phyloP scores from a whole-genome alignment of 2,329 filamentous ascomycete species.

The Colletotrichum agaves region DNA sequence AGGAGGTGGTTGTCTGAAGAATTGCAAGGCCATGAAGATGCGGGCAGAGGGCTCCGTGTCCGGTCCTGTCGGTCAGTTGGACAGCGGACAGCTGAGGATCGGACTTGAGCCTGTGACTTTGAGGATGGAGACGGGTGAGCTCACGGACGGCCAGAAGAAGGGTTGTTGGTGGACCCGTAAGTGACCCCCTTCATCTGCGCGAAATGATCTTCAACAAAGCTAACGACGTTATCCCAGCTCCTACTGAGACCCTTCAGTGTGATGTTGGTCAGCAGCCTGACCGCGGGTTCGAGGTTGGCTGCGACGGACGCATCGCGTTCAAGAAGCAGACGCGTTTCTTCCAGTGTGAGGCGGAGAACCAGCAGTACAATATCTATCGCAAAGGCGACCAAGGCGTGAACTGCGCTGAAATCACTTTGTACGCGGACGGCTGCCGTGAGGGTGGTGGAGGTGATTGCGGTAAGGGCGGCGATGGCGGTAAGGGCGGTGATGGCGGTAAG shows the following conservation, averaged over 20 bases:
- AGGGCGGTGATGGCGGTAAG: not conserved
- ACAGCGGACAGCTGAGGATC: constrained; percentile 70
- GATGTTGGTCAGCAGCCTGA: constrained; percentile 63
- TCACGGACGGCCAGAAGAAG: constrained; percentile 65
- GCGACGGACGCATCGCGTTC: constrained; percentile 62
- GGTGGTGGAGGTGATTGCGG: not conserved
- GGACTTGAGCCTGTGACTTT: constrained; percentile 58
- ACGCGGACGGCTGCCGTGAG: constrained; percentile 50
- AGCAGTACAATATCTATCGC: constrained; percentile 67
- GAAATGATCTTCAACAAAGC: not conserved
- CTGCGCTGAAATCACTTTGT: constrained; percentile 61
- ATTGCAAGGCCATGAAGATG: constrained; percentile 59
- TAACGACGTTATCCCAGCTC: constrained; percentile 47
- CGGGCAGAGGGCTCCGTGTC: constrained; percentile 58
- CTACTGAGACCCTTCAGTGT: constrained; percentile 70
- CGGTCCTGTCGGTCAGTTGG: constrained; percentile 68
- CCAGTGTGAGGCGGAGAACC: constrained; percentile 67
- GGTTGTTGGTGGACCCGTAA: constrained; percentile 73
- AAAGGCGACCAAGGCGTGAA: constrained; percentile 50
- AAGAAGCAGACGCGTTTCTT: constrained; percentile 65
- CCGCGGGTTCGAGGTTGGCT: constrained; percentile 66
- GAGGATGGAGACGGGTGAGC: constrained; percentile 55
- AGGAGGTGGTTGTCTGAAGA: constrained; percentile 7
- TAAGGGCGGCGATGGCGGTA: not conserved
- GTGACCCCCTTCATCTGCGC: constrained; percentile 37